Base-by-base conservation (phyloP, 2,329 filamentous ascomycete genomes). In the Pseudogymnoascus sp. region DNA sequence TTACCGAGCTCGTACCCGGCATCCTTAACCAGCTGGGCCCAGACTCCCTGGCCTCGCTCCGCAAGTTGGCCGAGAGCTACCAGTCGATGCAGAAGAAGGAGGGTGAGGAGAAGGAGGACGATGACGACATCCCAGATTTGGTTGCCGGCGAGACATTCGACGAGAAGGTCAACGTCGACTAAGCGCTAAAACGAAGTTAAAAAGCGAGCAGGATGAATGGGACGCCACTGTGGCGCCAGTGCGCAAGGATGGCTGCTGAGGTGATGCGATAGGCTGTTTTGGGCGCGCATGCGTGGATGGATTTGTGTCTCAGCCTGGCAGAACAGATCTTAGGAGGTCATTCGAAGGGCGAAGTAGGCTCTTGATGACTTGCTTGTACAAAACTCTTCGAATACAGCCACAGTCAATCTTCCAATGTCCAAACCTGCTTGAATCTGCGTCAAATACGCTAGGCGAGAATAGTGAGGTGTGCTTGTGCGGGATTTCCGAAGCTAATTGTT, bases 11-110 rank as follows among this genome's bases (percentile, higher is more conserved):
- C 71, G 94, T 99, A 67, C 94, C 94, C 71, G 94, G 94, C 67
- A 99, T 99, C 79, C 89, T 99, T 66, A 99, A 97, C 88, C 94
- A 99, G 82, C 90, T 99, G 65, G 94, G 94, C 72, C 94, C 94
- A 72, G 94, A 99, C 82, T 96, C 90, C 65, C 89, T 99, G 63
- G 94, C 94, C 63, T 96, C 91, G 65, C 90, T 99, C 73, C 90
- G 94, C 77, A 97, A 97, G 83, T 85, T 99, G 65, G 94, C 94
- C 70, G 94, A 99, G 84, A 95, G 89, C 84, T 99, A 99, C 84
- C 94, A 99, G 86, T 94, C 85, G 81, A 85, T 97, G 85, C 92
- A 96, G 81, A 96, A 96, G 87, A 87, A 85, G 73, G 89, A 90
- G 76, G 89, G 81, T 62, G 84, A 88, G 72, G 89, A 85, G 71